Base-by-base conservation (phyloP, 768 basidiomycete species). In the Neoboletus magnificus region DNA sequence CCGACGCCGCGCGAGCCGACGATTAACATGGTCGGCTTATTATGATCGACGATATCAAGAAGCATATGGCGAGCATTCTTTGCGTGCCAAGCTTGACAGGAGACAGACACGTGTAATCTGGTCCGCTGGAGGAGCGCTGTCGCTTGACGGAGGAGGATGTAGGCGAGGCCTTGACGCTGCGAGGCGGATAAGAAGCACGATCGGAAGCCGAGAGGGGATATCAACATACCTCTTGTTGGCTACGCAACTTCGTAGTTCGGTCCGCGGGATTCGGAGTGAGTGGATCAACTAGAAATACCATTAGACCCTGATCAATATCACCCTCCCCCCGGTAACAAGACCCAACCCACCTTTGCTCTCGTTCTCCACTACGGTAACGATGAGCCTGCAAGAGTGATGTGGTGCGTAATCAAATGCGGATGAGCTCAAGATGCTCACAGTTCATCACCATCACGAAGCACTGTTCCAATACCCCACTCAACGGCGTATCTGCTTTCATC, bases 391-490 rank as follows among this genome's bases (percentile, higher is more conserved):
- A 30, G 20, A 47, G 46, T 39, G 35, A 50, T 33, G 20, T 9
- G 32, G 8, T 57, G 37, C 48, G 48, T 35, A 44, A 48, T 36
- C 10, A 10, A 20, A 62, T 40, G 44, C 30, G 39, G 42, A 37
- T 44, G 27, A 40, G 29, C 18, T 23, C 5, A 25, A 47, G 30
- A 57, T 20, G 68, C 77, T 50, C 51, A 83, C 86, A 93, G 76
- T 72, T 95, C 91, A 64, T 99, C 97, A 2, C 96, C 96, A 71
- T 98, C 94, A 58, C 94, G 76, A 57, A 97, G 75, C 3, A 98
- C 96, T 0, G 96, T 98, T 3, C 95, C 96, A 52, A 98, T 95
- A 11, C 91, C 93, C 97, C 96, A 99, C 71, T 98, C 95, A 7
- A 98, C 84, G 1, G 97, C 97, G 71, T 95, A 99, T 33, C 88